phyloP scores from a whole-genome alignment of 768 basidiomycete genomes.

The Lactifluus hygrophoroides region DNA sequence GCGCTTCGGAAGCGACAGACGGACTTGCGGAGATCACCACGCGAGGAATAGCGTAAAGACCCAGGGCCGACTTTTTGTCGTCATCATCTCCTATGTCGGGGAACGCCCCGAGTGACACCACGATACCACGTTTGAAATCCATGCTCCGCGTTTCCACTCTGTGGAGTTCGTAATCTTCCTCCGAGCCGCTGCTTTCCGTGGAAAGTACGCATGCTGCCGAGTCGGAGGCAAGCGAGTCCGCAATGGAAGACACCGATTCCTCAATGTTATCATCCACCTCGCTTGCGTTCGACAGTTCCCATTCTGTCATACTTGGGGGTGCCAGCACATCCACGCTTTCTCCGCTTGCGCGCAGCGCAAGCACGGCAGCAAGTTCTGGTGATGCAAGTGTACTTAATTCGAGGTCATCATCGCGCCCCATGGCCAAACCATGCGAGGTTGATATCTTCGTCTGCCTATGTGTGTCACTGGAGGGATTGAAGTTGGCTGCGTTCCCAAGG shows the following conservation, averaged over 20 bases:
- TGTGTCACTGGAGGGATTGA: neutral
- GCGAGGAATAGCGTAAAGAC: constrained; percentile 9
- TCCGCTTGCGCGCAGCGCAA: neutral
- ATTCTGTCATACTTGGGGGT: neutral
- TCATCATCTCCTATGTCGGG: neutral
- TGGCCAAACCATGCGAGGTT: neutral
- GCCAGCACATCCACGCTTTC: neutral
- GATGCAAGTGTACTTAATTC: constrained; percentile 1
- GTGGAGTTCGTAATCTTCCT: constrained; percentile 7
- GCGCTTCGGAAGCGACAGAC: constrained; percentile 1
- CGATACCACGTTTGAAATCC: constrained; percentile 6
- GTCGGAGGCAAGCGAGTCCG: constrained; percentile 3
- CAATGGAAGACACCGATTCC: neutral
- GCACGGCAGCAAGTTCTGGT: constrained; percentile 2
- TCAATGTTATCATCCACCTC: neutral
- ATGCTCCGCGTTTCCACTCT: constrained; percentile 1
- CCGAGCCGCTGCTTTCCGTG: constrained; percentile 5
- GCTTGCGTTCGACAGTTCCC: neutral
- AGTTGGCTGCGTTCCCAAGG: neutral
- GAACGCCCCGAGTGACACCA: constrained; percentile 1
- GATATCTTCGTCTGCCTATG: neutral
- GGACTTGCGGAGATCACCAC: constrained; percentile 10
- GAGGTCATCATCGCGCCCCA: neutral
- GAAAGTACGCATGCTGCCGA: neutral
- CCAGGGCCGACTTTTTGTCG: constrained; percentile 1